Conservation (phyloP, 2,329 filamentous ascomycete genomes). For the Fusarium chuoi region DNA sequence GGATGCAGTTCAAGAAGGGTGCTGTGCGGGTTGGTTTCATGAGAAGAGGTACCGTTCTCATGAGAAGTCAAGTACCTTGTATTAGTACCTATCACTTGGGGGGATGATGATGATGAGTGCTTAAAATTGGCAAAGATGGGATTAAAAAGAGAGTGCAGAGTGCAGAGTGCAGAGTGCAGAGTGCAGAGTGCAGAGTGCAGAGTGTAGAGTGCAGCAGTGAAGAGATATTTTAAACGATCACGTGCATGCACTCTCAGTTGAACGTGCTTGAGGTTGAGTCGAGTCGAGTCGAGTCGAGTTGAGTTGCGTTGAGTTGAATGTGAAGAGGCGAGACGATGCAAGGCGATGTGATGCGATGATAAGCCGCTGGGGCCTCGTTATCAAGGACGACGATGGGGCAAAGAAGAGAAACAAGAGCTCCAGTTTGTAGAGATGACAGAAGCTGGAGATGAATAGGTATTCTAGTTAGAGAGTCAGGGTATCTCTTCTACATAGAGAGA, state of each 20-base stretch:
- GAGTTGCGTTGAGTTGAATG: slow-evolving; percentile 15
- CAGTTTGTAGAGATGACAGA: slow-evolving; percentile 15
- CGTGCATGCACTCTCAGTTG: slow-evolving; percentile 1
- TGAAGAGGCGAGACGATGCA: slow-evolving; percentile 25
- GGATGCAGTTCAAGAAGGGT: slow-evolving; percentile 34
- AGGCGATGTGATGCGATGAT: slow-evolving; percentile 37
- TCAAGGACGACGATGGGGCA: slow-evolving; percentile 38
- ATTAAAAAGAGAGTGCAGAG: background rate
- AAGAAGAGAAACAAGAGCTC: slow-evolving; percentile 13
- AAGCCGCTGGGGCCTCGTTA: slow-evolving; percentile 40
- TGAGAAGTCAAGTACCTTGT: slow-evolving; percentile 34
- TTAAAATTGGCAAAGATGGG: background rate
- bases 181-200: slow-evolving; percentile 8
- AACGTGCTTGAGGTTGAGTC: slow-evolving; percentile 21
- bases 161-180: slow-evolving; percentile 16
- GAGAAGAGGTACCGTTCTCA: slow-evolving; percentile 34
- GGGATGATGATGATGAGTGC: background rate
- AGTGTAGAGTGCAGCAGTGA: slow-evolving; percentile 23
- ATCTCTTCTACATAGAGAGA: background rate
- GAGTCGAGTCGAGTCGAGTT: background rate
- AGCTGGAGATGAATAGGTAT: background rate
- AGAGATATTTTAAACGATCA: background rate
- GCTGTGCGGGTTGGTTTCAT: slow-evolving; percentile 33
- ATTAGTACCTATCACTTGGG: background rate
- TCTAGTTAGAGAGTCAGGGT: background rate